phyloP scores from a whole-genome alignment of 345 rosid genomes.

The Linum trigynum region DNA sequence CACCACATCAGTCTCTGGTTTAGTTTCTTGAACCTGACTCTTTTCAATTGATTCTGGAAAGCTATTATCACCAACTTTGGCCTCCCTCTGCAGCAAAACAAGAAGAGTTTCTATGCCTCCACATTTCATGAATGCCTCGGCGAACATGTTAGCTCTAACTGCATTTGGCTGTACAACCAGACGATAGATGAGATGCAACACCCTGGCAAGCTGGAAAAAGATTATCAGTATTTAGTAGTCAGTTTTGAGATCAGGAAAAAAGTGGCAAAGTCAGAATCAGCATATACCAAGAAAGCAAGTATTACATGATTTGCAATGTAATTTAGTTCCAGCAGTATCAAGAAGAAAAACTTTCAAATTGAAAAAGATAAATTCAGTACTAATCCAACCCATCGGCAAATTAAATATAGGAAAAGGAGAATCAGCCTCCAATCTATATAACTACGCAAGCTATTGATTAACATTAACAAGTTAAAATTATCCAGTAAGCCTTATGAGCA shows the following conservation, averaged over 20 bases:
- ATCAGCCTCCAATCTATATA: not conserved
- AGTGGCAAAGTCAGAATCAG: not conserved
- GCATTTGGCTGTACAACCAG: slow-evolving; percentile 92
- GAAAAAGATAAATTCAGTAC: not conserved
- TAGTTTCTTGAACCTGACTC: slow-evolving; percentile 34
- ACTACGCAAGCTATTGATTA: not conserved
- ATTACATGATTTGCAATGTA: not conserved
- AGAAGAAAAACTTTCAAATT: too few relatives aligned
- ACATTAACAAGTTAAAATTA: not conserved
- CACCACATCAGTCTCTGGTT: slow-evolving; percentile 22
- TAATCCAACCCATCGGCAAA: not conserved
- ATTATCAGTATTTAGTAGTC: slow-evolving; percentile 8
- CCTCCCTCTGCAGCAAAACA: slow-evolving; percentile 91
- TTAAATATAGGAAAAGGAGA: not conserved
- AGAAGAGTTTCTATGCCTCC: slow-evolving; percentile 98
- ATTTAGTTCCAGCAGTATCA: not conserved
- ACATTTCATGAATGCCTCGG: slow-evolving; percentile 64
- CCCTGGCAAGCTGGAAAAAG: slow-evolving; percentile 71
- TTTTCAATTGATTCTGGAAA: slow-evolving; percentile 28
- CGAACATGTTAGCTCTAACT: slow-evolving; percentile 63
- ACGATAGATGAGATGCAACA: slow-evolving; percentile 79
- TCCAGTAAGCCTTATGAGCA: not conserved
- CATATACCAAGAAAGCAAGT: not conserved
- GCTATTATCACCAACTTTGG: slow-evolving; percentile 61
- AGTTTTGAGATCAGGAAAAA: slow-evolving; percentile 10